These are phyloP conservation scores for Globisporangium ultimum DNA, from an alignment of 352 stramenopile species.

Conservation along the genomic window DNA sequence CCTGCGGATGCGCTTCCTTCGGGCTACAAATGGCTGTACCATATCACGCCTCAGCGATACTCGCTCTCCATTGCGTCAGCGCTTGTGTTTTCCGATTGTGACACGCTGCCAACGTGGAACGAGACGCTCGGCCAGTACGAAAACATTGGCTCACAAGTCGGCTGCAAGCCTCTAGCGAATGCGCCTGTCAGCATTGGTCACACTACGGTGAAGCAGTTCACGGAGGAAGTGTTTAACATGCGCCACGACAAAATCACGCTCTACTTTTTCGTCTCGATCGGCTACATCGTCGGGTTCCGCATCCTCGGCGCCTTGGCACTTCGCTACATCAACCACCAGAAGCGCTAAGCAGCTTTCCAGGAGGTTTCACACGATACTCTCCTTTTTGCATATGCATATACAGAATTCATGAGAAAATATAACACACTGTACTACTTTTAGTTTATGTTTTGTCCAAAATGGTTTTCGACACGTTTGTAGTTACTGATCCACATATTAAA, in stretches of 20 bases:
- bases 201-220: slow-evolving; percentile 20
- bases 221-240: no score
- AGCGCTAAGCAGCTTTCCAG: no score
- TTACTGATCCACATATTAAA: no score
- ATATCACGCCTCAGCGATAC: slow-evolving; percentile 14
- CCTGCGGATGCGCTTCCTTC: slow-evolving; percentile 21
- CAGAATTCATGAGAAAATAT: no score
- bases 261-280: slow-evolving; percentile 17
- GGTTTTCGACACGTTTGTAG: no score
- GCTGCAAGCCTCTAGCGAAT: slow-evolving; percentile 17
- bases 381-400: no score
- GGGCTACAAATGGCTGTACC: slow-evolving; percentile 11
- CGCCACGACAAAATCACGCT: slow-evolving; percentile 12
- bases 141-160: slow-evolving; percentile 9
- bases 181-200: slow-evolving; percentile 7
- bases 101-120: slow-evolving; percentile 4
- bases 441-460: no score
- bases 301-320: slow-evolving; percentile 15
- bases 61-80: slow-evolving; percentile 13
- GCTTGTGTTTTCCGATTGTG: slow-evolving; percentile 14
- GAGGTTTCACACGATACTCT: no score
- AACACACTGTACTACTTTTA: no score
- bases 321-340: slow-evolving; percentile 24
- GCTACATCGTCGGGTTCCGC: slow-evolving; percentile 18
- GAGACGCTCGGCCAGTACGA: slow-evolving; percentile 4